Evolutionary conservation across 2,329 filamentous ascomycete species (phyloP).

Genomic region (Colletotrichum tropicicola): DNA sequence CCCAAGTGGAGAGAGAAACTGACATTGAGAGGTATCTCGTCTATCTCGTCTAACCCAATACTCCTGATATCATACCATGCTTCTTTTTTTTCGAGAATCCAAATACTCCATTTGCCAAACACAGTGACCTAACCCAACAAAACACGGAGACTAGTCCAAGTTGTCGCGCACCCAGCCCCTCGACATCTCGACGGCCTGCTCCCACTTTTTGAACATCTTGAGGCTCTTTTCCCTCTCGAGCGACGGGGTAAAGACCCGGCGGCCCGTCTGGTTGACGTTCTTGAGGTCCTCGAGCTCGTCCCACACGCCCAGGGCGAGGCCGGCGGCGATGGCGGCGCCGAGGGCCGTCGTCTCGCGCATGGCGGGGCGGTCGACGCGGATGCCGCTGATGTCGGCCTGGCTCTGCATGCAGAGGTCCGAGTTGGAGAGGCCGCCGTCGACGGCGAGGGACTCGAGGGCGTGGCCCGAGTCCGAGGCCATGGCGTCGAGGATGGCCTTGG

Average conservation of each 20-base stretch:
- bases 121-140: background rate
- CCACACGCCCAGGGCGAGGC: constrained; percentile 85
- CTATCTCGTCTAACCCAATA: constrained; percentile 10
- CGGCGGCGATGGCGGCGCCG: constrained; percentile 88
- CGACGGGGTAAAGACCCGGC: constrained; percentile 75
- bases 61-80: background rate
- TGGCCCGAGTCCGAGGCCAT: constrained; percentile 89
- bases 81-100: background rate
- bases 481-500: constrained; percentile 88
- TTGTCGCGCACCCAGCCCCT: constrained; percentile 55
- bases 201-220: constrained; percentile 60
- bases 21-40: constrained; percentile 10
- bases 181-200: constrained; percentile 68
- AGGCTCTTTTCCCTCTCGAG: constrained; percentile 55
- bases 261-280: constrained; percentile 75
- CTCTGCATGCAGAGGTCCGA: constrained; percentile 92
- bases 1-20: background rate
- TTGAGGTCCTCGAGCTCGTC: constrained; percentile 74
- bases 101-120: background rate
- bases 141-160: background rate
- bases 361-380: constrained; percentile 82
- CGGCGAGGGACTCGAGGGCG: constrained; percentile 77
- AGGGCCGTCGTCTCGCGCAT: constrained; percentile 94
- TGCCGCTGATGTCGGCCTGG: constrained; percentile 85
- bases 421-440: constrained; percentile 91